Evolutionary conservation across 202 grass and related monocot genomes (phyloP).

Genomic region (Sporobolus alterniflorus): DNA sequence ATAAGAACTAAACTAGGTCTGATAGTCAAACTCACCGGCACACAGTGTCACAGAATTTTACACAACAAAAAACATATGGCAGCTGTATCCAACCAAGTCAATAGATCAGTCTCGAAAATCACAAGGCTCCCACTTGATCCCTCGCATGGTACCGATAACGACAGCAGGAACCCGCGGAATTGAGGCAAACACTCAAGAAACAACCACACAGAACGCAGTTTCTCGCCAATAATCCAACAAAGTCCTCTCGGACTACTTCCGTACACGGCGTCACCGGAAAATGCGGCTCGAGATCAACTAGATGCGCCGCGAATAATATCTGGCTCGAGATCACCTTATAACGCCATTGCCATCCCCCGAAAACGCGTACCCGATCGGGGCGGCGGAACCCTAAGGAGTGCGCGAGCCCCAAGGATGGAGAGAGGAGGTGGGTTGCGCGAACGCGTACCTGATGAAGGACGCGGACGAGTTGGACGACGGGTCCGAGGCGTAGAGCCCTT

Average conservation of each 20-base stretch:
- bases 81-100: neutral
- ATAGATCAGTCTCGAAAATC: conserved; percentile 20
- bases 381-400: conserved; percentile 25
- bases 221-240: neutral
- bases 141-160: neutral
- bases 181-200: neutral
- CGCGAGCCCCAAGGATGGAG: neutral
- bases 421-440: neutral
- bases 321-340: too few relatives aligned
- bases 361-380: neutral
- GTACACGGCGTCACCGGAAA: neutral
- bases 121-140: neutral
- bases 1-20: conserved; percentile 7
- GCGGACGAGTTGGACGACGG: conserved; percentile 57
- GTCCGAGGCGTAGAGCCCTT: conserved; percentile 90
- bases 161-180: neutral
- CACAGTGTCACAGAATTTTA: neutral
- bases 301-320: neutral
- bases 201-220: neutral
- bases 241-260: neutral
- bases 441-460: conserved; percentile 79
- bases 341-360: too few relatives aligned
- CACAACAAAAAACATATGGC: neutral
- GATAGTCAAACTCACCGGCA: conserved; percentile 12
- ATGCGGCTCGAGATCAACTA: conserved; percentile 20